phyloP scores from a whole-genome alignment of 169 alveolate genomes.

The Eimeria praecox region DNA sequence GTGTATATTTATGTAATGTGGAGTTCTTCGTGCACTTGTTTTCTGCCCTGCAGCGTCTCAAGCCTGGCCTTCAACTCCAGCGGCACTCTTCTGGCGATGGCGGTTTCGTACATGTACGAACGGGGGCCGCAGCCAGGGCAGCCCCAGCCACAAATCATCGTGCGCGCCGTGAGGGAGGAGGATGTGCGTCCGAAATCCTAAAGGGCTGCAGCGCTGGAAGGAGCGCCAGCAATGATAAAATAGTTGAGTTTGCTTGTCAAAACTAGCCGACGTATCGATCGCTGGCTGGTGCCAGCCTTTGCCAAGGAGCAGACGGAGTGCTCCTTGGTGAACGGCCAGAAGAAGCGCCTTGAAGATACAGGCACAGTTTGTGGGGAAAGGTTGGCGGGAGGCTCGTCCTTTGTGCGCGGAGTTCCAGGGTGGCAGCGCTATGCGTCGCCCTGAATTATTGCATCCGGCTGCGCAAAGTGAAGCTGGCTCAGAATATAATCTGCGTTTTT shows the following conservation, averaged over 20 bases:
- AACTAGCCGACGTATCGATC: slow-evolving; percentile 4
- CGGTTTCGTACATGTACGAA: slow-evolving; percentile 78
- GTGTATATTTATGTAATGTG: not conserved
- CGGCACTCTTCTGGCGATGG: slow-evolving; percentile 84
- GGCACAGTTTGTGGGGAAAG: not conserved
- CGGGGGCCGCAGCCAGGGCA: slow-evolving; percentile 79
- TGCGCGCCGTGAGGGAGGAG: slow-evolving; percentile 78
- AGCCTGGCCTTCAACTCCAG: slow-evolving; percentile 81
- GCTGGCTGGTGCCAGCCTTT: slow-evolving; percentile 13
- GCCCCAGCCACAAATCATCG: slow-evolving; percentile 77
- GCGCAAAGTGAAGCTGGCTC: slow-evolving; percentile 1
- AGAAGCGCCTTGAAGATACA: slow-evolving; percentile 1
- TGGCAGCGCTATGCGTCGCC: slow-evolving; percentile 14
- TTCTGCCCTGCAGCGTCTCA: slow-evolving; percentile 69
- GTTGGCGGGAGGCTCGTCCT: not conserved
- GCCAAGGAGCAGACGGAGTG: not conserved
- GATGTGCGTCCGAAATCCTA: slow-evolving; percentile 82
- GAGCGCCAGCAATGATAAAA: not conserved
- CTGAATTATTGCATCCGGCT: not conserved
- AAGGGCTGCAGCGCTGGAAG: not conserved
- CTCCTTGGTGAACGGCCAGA: not conserved
- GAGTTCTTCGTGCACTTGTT: not conserved
- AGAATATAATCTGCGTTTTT: slow-evolving; percentile 29
- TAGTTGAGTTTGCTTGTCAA: not conserved
- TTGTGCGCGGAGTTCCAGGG: not conserved